A percentile compares a stretch with the other conserved stretches of the same genome.
Conservation (phyloP, 306 rosid genomes). For the Urtica urens region DNA sequence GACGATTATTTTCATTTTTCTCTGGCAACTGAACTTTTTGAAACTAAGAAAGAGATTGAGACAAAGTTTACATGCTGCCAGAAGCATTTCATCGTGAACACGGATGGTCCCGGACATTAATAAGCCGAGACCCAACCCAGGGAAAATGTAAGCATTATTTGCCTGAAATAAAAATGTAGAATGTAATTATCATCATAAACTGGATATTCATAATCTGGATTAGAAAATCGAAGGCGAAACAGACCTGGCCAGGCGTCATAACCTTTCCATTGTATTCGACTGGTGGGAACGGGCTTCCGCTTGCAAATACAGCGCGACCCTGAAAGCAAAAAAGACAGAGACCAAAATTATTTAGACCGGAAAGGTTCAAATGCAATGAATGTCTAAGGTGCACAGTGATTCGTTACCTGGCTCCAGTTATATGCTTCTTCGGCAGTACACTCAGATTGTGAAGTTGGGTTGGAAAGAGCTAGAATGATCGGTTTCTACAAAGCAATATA, state of each 20-base stretch:
- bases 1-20: background rate
- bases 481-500: constrained; percentile 31
- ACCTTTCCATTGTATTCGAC: constrained; percentile 73
- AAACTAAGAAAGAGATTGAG: background rate
- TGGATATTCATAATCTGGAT: constrained; percentile 10
- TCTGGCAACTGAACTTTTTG: background rate
- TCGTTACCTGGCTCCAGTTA: constrained; percentile 40
- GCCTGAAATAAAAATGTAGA: constrained; percentile 36
- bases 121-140: constrained; percentile 87
- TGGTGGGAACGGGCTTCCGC: constrained; percentile 83
- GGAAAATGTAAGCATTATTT: constrained; percentile 90
- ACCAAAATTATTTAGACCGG: too few species aligned
- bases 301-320: constrained; percentile 81
- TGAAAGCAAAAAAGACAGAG: constrained; percentile 10
- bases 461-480: constrained; percentile 47
- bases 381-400: too few species aligned
- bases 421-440: constrained; percentile 62
- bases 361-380: too few species aligned
- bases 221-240: constrained; percentile 5
- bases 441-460: constrained; percentile 60
- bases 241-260: constrained; percentile 81
- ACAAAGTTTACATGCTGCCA: constrained; percentile 65
- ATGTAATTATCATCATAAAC: too few species aligned
- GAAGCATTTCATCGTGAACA: constrained; percentile 80
- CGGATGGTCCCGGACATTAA: constrained; percentile 86